Evolutionary conservation across 768 basidiomycete species (phyloP).

Genomic region (Leccinum variicolor): DNA sequence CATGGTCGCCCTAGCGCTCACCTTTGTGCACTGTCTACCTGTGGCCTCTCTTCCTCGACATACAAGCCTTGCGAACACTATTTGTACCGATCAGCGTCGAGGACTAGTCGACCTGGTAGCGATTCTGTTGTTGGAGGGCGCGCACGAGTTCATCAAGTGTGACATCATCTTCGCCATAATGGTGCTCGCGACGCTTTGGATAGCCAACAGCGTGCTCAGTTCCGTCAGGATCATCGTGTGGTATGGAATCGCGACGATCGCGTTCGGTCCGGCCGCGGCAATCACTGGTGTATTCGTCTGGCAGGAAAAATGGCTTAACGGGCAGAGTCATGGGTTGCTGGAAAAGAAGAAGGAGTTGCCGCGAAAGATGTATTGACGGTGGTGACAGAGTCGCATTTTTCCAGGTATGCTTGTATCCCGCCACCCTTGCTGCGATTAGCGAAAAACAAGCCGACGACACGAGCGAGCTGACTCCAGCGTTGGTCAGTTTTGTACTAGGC

Average conservation of each 20-base stretch:
- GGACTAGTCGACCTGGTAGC: neutral
- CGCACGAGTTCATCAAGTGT: conserved; percentile 48
- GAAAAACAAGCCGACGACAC: neutral
- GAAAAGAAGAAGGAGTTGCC: neutral
- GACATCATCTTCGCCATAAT: conserved; percentile 41
- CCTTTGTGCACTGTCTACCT: conserved; percentile 24
- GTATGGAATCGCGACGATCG: conserved; percentile 39
- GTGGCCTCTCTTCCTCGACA: conserved; percentile 12
- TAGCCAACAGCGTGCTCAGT: conserved; percentile 34
- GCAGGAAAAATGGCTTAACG: conserved; percentile 39
- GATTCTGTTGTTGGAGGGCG: conserved; percentile 4
- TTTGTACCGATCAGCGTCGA: conserved; percentile 9
- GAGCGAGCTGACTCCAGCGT: no score
- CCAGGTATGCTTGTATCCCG: neutral
- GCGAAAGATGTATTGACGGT: neutral
- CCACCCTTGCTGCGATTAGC: neutral
- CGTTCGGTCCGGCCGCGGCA: conserved; percentile 52
- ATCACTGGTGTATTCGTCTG: conserved; percentile 45
- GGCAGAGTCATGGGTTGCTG: neutral
- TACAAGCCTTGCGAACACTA: conserved; percentile 2
- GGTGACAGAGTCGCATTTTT: neutral
- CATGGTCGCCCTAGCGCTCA: conserved; percentile 9
- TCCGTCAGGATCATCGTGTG: conserved; percentile 39
- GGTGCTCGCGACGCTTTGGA: conserved; percentile 49
- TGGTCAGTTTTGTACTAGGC: no score